Base-by-base conservation (phyloP, 78 protist genomes). In the Cavenderia fasciculata region DNA sequence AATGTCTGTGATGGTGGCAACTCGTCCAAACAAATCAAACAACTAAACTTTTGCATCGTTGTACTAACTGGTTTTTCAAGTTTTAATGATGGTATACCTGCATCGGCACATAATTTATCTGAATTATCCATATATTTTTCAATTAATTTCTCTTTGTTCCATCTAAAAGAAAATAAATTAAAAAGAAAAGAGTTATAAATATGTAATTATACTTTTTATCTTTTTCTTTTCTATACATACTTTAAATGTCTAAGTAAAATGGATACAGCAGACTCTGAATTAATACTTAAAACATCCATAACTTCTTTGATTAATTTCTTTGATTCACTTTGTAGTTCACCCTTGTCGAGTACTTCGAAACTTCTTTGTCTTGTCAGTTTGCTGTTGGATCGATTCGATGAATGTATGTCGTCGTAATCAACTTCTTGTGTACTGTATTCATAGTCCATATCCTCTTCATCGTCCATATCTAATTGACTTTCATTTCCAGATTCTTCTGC, bases 71-170 rank as follows among this genome's bases (percentile, higher is more conserved):
- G 49, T 72, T 59, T 38, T 27, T 88, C 86, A 2, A 70, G 16
- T 34, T 70, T 46, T n/a, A 65, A 8, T 47, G 47, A 82, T 51
- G 94, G 87, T 41, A 91, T 68, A n/a, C 94, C 94, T 29, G 94
- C 86, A 52, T 68, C 72, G 23, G 40, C 19, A 73, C 85, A 74
- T 40, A 77, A 51, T 69, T 65, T 74, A 49, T 91, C 87, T 46
- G 90, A 71, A 68, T 74, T 77, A 40, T 91, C 94, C 84, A 91
- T 57, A 73, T 51, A 91, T 66, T 78, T 59, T 59, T 91, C 92
- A 41, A 91, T 71, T 72, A 91, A 74, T 33, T 91, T 91, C 38
- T 91, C 94, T 66, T 91, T 91, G 36, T 91, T 91, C 94, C 94
- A 91, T 61, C 94, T 90, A 6, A 33, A 21, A 21, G 11, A 34